phyloP scores from a whole-genome alignment of 495 filamentous ascomycete species.

The Podospora fimiseda region DNA sequence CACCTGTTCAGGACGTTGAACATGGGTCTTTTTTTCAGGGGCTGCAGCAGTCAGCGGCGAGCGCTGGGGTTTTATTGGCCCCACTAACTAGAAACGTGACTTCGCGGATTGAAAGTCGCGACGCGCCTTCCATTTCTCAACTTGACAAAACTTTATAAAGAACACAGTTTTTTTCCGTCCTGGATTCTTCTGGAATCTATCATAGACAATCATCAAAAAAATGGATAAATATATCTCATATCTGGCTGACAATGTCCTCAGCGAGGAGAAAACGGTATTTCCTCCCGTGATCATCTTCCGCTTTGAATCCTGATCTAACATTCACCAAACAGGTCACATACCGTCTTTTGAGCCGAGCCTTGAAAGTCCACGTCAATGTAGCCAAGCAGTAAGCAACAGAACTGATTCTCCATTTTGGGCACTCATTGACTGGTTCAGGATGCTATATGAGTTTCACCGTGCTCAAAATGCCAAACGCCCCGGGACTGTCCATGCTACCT shows the following conservation, averaged over 20 bases:
- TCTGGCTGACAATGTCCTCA: slow-evolving; percentile 68
- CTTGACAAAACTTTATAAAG: background rate
- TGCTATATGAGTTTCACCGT: slow-evolving; percentile 84
- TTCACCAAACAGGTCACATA: slow-evolving; percentile 64
- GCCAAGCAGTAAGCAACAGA: slow-evolving; percentile 27
- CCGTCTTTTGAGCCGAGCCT: slow-evolving; percentile 66
- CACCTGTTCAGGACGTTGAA: background rate
- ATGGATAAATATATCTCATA: slow-evolving; percentile 61
- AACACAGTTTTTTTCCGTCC: background rate
- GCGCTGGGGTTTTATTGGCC: slow-evolving; percentile 10
- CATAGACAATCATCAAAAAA: slow-evolving; percentile 3
- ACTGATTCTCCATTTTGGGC: background rate
- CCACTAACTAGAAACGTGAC: slow-evolving; percentile 18
- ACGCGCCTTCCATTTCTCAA: background rate
- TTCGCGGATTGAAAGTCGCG: slow-evolving; percentile 12
- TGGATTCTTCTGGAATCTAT: background rate
- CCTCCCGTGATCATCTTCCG: background rate
- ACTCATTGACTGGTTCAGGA: slow-evolving; percentile 42
- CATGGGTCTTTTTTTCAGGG: slow-evolving; percentile 8
- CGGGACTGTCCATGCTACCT: slow-evolving; percentile 74
- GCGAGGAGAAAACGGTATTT: slow-evolving; percentile 67
- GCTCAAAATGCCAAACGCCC: slow-evolving; percentile 73
- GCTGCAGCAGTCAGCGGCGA: slow-evolving; percentile 5
- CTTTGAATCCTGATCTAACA: background rate
- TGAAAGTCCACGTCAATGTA: slow-evolving; percentile 72